phyloP scores from a whole-genome alignment of 257 asterid species.

The Solanum bukasovii region DNA sequence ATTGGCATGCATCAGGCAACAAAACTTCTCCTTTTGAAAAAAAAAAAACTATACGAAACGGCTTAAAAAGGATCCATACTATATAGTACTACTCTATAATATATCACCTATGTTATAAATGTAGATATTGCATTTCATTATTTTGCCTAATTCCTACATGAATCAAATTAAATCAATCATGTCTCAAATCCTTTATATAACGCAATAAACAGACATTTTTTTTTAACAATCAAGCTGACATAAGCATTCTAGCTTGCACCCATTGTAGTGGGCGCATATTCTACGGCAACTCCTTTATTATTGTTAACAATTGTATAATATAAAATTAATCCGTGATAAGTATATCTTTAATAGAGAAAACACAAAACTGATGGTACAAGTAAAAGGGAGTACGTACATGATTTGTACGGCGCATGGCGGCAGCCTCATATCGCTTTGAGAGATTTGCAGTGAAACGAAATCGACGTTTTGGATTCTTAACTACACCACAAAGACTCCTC shows the following conservation, averaged over 20 bases:
- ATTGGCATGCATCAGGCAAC: neutral
- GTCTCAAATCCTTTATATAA: neutral
- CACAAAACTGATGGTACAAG: neutral
- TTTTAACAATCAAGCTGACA: neutral
- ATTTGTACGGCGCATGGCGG: slow-evolving; percentile 66
- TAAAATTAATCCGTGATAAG: neutral
- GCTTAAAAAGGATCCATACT: neutral
- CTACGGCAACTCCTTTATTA: neutral
- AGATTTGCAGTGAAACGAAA: slow-evolving; percentile 88
- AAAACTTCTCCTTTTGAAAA: neutral
- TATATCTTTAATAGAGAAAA: neutral
- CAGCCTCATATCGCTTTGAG: slow-evolving; percentile 68
- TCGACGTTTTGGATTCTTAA: slow-evolving; percentile 71
- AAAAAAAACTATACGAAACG: neutral
- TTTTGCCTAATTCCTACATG: neutral
- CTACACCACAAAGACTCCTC: slow-evolving; percentile 65
- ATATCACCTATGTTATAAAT: neutral
- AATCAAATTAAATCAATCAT: neutral
- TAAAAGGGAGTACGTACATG: slow-evolving; percentile 29
- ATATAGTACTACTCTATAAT: neutral
- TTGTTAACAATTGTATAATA: neutral
- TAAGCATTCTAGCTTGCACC: neutral
- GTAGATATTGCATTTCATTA: neutral
- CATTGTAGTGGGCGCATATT: neutral
- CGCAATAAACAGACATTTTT: neutral